These are phyloP conservation scores for Vitellaria paradoxa DNA, from an alignment of 179 eudicot species.

Conservation along the genomic window DNA sequence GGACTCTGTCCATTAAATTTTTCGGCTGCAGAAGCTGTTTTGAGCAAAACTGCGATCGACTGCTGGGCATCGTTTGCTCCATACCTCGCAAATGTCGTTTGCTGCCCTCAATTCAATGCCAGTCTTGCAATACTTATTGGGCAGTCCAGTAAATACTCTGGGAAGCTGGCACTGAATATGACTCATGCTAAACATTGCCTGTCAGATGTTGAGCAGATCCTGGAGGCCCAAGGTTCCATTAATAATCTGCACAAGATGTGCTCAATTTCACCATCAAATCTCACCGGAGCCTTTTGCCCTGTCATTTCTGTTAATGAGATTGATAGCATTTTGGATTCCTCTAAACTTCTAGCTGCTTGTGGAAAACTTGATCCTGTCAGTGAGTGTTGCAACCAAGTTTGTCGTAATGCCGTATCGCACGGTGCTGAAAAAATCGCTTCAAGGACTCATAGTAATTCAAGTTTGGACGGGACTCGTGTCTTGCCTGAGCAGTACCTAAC, in stretches of 20 bases:
- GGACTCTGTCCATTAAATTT: conserved; percentile 35
- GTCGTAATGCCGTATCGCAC: conserved; percentile 27
- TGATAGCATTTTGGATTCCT: conserved; percentile 23
- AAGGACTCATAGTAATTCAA: background rate
- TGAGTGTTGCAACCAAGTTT: conserved; percentile 32
- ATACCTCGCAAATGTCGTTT: conserved; percentile 31
- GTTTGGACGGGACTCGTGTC: background rate
- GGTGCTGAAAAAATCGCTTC: conserved; percentile 21
- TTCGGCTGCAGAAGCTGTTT: conserved; percentile 20
- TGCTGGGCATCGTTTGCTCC: conserved; percentile 38
- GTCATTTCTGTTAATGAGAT: conserved; percentile 19
- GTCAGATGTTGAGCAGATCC: conserved; percentile 29
- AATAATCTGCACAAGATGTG: conserved; percentile 24
- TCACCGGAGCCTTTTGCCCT: conserved; percentile 30
- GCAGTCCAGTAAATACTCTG: conserved; percentile 17
- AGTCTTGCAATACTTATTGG: conserved; percentile 29
- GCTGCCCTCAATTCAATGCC: conserved; percentile 40
- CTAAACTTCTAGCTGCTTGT: conserved; percentile 22
- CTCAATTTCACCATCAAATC: conserved; percentile 19
- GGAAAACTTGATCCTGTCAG: conserved; percentile 19
- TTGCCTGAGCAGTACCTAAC: background rate
- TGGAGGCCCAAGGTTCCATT: conserved; percentile 25
- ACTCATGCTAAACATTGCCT: conserved; percentile 31
- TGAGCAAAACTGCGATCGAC: conserved; percentile 26
- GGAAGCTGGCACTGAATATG: conserved; percentile 23